A percentile compares a stretch with the other conserved stretches of the same genome.
These are phyloP conservation scores for rapeseed (Brassica napus) DNA, from an alignment of 345 rosid genomes.

Conservation along the genomic window DNA sequence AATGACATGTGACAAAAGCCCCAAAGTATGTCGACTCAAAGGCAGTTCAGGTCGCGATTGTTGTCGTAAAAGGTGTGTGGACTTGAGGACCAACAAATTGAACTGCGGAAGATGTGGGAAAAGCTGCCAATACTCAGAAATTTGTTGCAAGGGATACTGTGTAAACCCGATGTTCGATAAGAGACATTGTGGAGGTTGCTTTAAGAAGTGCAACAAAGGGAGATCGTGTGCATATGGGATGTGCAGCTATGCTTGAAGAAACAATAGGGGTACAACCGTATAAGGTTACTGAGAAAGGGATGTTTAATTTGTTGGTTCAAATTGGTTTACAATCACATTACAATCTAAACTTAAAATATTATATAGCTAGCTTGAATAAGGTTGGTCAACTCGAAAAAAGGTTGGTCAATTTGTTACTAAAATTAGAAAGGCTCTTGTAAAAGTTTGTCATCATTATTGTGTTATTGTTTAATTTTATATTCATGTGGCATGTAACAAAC, in stretches of 20 bases:
- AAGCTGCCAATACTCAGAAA: slow-evolving; percentile 50
- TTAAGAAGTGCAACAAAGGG: slow-evolving; percentile 58
- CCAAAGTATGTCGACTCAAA: slow-evolving; percentile 50
- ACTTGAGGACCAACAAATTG: slow-evolving; percentile 38
- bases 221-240: slow-evolving; percentile 52
- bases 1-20: slow-evolving; percentile 49
- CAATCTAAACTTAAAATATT: not conserved
- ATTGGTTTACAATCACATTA: slow-evolving; percentile 20
- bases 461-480: slow-evolving; percentile 23
- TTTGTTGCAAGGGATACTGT: slow-evolving; percentile 61
- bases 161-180: slow-evolving; percentile 57
- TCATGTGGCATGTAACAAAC: slow-evolving; percentile 14
- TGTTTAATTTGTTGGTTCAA: slow-evolving; percentile 30
- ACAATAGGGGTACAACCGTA: not conserved
- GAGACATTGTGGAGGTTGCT: slow-evolving; percentile 63
- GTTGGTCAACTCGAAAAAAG: not conserved
- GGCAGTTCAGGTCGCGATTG: slow-evolving; percentile 62
- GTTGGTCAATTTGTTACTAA: not conserved
- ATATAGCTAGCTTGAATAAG: slow-evolving; percentile 18
- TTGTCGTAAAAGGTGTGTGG: slow-evolving; percentile 62
- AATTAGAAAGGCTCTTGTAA: slow-evolving; percentile 17
- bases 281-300: slow-evolving; percentile 7
- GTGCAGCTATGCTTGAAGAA: slow-evolving; percentile 55
- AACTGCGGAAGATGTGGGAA: slow-evolving; percentile 64
- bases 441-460: slow-evolving; percentile 22